Evolutionary conservation across 768 basidiomycete genomes (phyloP), one percentile per base, ranked within the genome.

Genomic region (Suillus alpinus): DNA sequence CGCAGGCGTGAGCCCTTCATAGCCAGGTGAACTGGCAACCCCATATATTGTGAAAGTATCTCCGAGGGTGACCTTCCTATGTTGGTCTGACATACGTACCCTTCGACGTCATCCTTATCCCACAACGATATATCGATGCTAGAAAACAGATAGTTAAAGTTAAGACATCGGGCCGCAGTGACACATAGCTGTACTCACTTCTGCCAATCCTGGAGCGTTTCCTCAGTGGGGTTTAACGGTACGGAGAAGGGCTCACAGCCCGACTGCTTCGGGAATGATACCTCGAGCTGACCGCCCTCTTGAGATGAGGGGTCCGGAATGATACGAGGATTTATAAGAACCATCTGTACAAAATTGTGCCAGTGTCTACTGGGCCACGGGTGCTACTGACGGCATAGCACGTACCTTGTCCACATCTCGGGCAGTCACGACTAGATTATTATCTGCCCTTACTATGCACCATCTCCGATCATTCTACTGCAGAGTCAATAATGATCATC

Each of bases 381-480:
- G 16, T 10, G 18, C 18, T 23, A 56, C 20, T 41, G n/a, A 6
- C 26, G 32, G 18, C 50, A 36, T 7, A 31, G 47, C 31, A 50
- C 63, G 26, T 67, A 85, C 90, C 80, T 86, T 86, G 29, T 83
- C 64, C 37, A 83, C 71, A 59, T 86, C 83, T 56, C 91, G 81
- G 6, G 90, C 91, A 2, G 91, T 93, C 46, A 92, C 75, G 26
- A 89, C 79, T 4, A 68, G 67, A 47, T 83, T 75, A 6, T 77
- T 82, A 9, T 76, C 73, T 3, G 80, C 80, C 63, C 87, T 86
- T 53, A 90, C 78, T 66, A 92, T 80, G 63, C 84, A 86, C 84
- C 89, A 91, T 71, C 75, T 78, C 63, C 91, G 80, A 67, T 92
- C 91, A 68, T 87, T 78, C 89, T 92, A 63, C n/a, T 26, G 1